These are phyloP conservation scores for Neofusicoccum sp. DNA, from an alignment of 2,329 filamentous ascomycete species.

Conservation along the genomic window DNA sequence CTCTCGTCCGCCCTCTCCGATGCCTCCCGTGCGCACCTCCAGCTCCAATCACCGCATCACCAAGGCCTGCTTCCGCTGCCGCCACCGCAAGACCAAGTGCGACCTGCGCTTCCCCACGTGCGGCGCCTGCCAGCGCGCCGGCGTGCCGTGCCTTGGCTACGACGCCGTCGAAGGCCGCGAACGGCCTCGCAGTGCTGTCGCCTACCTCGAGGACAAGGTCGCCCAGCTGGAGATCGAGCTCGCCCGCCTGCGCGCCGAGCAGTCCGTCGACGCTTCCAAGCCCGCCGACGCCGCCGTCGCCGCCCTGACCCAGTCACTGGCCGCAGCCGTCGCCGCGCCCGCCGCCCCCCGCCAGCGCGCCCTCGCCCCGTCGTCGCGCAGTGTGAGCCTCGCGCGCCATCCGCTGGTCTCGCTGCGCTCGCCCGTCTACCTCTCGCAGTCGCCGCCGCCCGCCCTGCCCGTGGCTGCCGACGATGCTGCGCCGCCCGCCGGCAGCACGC, in stretches of 20 bases:
- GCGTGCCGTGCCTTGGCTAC: constrained; percentile 19
- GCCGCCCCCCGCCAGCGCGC: not conserved
- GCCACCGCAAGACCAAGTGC: constrained; percentile 19
- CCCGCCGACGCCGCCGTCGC: constrained; percentile 10
- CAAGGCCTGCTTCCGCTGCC: constrained; percentile 20
- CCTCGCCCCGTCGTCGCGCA: not conserved
- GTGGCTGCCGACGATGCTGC: not conserved
- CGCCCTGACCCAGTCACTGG: constrained; percentile 8
- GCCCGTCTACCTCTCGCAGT: constrained; percentile 8
- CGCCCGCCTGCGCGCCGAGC: constrained; percentile 7
- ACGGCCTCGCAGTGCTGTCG: constrained; percentile 18
- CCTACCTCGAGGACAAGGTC: constrained; percentile 18
- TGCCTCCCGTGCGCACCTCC: constrained; percentile 13
- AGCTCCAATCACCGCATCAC: constrained; percentile 19
- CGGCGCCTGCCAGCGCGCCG: constrained; percentile 3
- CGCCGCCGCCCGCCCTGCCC: not conserved
- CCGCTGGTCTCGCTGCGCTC: constrained; percentile 2
- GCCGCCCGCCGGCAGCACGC: not conserved
- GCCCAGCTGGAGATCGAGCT: constrained; percentile 21
- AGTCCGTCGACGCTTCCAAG: constrained; percentile 4
- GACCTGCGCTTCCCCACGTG: constrained; percentile 18
- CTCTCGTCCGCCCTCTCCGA: not conserved
- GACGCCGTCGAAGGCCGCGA: constrained; percentile 18
- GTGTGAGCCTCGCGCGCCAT: not conserved
- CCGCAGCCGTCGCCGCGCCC: not conserved